Evolutionary conservation across 2,329 filamentous ascomycete species (phyloP), one percentile per base, ranked within the genome.

Genomic region (Cordyceps pruinosa): DNA sequence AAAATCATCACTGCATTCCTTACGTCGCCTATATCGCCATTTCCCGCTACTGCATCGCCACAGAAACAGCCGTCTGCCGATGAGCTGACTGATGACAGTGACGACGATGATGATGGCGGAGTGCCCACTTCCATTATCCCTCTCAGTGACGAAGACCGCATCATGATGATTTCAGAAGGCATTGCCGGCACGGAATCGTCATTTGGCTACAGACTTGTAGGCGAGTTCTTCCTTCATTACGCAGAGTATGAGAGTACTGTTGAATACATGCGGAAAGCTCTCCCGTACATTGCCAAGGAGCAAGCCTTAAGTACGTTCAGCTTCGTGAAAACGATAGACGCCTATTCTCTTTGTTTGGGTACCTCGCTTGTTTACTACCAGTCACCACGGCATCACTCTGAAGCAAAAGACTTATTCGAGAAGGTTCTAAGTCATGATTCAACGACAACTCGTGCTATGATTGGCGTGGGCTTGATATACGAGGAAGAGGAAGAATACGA

Each of bases 291-390:
- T 25, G 71, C 75, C 12, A 74, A 77, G 5, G 83, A 92, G 68
- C 78, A 81, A 1, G 76, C 74, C 41, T 86, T 84, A 66, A 89
- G 85, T 7, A 90, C 90, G 0, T 68, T 95, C 44, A 69, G 73
- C 1, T 85, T 96, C 51, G 75, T 78, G 47, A 84, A 92, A 64
- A 87, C 84, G 6, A 77, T 79, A 50, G 90, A 96, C 70, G 83
- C 88, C 1, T 79, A 94, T 56, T 89, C 85, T 58, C 81, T 90
- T 44, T 87, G 84, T 42, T 82, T 99, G 8, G 94, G 84, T 10
- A 97, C 91, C n/a, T 86, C 92, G 0, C 73, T 97, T 21, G 90
- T 99, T 2, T 89, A 91, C 64, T 90, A 95, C 63, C 92, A 97
- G 68, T 87, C 90, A 0, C 94, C 94, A 0, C 85, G 90, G 60